These are phyloP conservation scores for Colletotrichum filicis DNA, from an alignment of 2,329 filamentous ascomycete species.

Conservation along the genomic window DNA sequence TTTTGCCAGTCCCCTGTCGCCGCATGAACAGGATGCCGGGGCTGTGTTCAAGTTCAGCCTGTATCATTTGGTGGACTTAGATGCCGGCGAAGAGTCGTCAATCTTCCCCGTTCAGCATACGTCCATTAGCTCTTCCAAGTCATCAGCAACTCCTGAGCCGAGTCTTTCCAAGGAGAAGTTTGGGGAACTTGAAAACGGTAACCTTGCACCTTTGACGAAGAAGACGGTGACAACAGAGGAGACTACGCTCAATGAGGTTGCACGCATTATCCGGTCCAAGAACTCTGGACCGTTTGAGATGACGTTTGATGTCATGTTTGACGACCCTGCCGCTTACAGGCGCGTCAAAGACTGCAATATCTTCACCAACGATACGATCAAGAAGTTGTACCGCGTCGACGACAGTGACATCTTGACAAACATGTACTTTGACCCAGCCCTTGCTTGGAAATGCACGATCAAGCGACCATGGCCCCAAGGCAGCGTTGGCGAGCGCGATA, in stretches of 20 bases:
- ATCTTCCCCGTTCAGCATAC: conserved; percentile 5
- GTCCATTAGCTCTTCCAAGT: not conserved
- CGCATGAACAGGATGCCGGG: conserved; percentile 41
- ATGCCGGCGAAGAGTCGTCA: conserved; percentile 39
- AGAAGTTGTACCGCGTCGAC: conserved; percentile 42
- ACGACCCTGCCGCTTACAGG: conserved; percentile 44
- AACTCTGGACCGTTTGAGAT: conserved; percentile 63
- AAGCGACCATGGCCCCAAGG: conserved; percentile 47
- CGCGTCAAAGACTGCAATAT: conserved; percentile 49
- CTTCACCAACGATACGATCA: conserved; percentile 48
- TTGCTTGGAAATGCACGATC: conserved; percentile 59
- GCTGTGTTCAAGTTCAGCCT: conserved; percentile 57
- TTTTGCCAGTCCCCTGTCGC: conserved; percentile 46
- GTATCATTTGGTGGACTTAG: conserved; percentile 60
- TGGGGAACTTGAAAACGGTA: not conserved
- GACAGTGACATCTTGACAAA: conserved; percentile 47
- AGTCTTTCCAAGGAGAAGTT: not conserved
- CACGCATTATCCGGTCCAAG: conserved; percentile 58
- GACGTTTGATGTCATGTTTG: conserved; percentile 64
- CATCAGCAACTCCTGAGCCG: not conserved
- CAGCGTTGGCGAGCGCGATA: conserved; percentile 49
- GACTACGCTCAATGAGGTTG: conserved; percentile 44
- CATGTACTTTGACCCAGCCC: conserved; percentile 56
- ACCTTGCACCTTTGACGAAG: not conserved
- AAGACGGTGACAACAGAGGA: not conserved